Base-by-base conservation (phyloP, 305 asterid species). In the Fraxinus paxiana region DNA sequence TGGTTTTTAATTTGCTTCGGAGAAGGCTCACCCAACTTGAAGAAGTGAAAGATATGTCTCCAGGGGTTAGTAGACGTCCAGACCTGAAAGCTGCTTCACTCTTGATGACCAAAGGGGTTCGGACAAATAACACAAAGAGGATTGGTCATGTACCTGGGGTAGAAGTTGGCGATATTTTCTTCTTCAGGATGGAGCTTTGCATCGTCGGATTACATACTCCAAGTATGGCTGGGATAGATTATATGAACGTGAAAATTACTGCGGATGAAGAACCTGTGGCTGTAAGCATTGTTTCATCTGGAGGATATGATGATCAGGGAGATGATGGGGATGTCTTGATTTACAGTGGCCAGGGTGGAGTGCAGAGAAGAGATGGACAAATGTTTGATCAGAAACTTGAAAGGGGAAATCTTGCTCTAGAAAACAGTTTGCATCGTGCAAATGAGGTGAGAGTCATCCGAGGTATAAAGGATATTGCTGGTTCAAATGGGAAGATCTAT, bases 161-260 rank as follows among this genome's bases (percentile, higher is more conserved):
- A 79, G 96, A 90, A 83, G 92, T 93, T 34, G 98, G 98, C 3
- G 98, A 94, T 83, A 91, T 94, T 77, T 94, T 91, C 88, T 94
- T 87, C 85, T 90, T 94, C 81, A 88, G 98, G 84, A 94, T 94
- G 97, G 98, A 94, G 88, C 76, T 94, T 20, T 93, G 98, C 84
- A 76, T 94, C 77, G 88, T 88, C 76, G 98, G 98, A n/a, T 30
- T 93, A 83, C 98, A 94, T 83, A 82, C 97, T 65, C 98, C 92
- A 2, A 93, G 90, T 81, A 94, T 94, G 98, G 97, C 92, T 43
- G 98, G 98, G 35, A 94, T 94, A 70, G 98, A 94, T 85, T 94
- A 92, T 80, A 87, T 91, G 91, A 88, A 88, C 71, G 88, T 89
- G 71, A 92, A 87, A 83, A 78, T 82, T 70, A 86, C 91, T 6